Percentiles rank a stretch among this genome's conserved stretches.
Conservation (phyloP, 345 rosid species). For the Salix caprea region DNA sequence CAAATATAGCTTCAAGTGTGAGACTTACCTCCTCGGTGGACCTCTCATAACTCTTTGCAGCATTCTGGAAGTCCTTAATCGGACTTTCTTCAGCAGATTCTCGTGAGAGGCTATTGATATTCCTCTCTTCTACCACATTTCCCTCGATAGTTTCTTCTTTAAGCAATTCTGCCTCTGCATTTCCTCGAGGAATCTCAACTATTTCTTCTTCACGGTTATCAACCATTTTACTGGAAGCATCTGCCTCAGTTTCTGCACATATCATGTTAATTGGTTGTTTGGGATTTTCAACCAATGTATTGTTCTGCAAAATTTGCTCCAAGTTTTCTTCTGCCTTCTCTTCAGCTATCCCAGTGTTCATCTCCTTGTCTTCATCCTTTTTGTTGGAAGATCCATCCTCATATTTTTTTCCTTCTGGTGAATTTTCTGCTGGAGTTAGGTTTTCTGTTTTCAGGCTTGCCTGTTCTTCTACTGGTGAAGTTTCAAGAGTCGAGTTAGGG, state of each 20-base stretch:
- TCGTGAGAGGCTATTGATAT: not conserved
- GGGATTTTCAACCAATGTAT: not conserved
- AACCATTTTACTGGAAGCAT: not conserved
- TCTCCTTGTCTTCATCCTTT: slow-evolving; percentile 1
- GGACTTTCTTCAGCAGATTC: not conserved
- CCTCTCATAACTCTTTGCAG: not conserved
- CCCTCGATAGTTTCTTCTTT: no score
- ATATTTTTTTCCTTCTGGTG: not conserved
- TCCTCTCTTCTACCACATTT: not conserved
- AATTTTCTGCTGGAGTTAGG: slow-evolving; percentile 6
- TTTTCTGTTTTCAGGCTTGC: slow-evolving; percentile 1
- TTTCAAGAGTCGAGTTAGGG: not conserved
- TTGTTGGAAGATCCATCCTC: slow-evolving; percentile 7
- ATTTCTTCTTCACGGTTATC: not conserved
- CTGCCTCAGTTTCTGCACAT: not conserved
- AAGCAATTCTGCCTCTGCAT: not conserved
- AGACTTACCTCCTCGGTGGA: not conserved
- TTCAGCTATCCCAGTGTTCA: not conserved
- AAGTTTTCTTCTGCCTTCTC: slow-evolving; percentile 2
- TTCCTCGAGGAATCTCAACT: not conserved
- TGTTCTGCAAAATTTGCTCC: not conserved
- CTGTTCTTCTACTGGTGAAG: slow-evolving; percentile 3
- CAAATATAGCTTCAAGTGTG: no score
- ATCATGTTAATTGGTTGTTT: not conserved
- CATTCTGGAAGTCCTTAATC: not conserved